A percentile compares a stretch with the other conserved stretches of the same genome.
Conservation (phyloP, 768 basidiomycete species). For the Kwoniella bestiolae region DNA sequence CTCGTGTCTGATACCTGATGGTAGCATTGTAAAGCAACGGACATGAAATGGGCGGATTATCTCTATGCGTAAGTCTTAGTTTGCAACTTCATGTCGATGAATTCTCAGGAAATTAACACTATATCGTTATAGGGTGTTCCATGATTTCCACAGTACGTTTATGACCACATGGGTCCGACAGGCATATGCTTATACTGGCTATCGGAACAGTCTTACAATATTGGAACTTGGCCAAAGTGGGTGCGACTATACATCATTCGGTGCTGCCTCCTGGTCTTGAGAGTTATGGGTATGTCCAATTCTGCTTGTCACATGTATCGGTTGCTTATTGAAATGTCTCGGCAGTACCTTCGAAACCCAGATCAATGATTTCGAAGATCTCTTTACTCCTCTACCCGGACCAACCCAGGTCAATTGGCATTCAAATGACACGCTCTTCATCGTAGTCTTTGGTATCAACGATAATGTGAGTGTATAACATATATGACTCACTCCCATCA, state of each 20-base stretch:
- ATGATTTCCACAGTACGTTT: constrained; percentile 23
- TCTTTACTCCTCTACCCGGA: constrained; percentile 31
- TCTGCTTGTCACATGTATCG: no score
- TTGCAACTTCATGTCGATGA: background rate
- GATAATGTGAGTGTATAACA: constrained; percentile 23
- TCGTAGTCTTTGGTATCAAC: constrained; percentile 32
- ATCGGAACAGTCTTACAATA: constrained; percentile 27
- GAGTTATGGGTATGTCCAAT: constrained; percentile 16
- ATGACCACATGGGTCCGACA: background rate
- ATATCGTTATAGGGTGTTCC: constrained; percentile 4
- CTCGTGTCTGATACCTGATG: background rate
- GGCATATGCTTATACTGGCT: no score
- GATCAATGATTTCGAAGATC: constrained; percentile 27
- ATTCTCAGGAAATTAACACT: background rate
- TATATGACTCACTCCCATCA: no score
- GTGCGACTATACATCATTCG: constrained; percentile 20
- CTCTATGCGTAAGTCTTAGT: constrained; percentile 25
- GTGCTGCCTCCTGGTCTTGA: constrained; percentile 29
- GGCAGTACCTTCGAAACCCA: constrained; percentile 21
- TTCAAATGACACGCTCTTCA: constrained; percentile 25
- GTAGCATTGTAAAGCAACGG: constrained; percentile 26
- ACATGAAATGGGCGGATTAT: constrained; percentile 32
- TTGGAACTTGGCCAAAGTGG: constrained; percentile 25
- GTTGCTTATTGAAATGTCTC: no score
- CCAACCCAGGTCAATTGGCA: constrained; percentile 24